phyloP scores from a whole-genome alignment of 306 rosid genomes.

The Dalbergia cultrata region DNA sequence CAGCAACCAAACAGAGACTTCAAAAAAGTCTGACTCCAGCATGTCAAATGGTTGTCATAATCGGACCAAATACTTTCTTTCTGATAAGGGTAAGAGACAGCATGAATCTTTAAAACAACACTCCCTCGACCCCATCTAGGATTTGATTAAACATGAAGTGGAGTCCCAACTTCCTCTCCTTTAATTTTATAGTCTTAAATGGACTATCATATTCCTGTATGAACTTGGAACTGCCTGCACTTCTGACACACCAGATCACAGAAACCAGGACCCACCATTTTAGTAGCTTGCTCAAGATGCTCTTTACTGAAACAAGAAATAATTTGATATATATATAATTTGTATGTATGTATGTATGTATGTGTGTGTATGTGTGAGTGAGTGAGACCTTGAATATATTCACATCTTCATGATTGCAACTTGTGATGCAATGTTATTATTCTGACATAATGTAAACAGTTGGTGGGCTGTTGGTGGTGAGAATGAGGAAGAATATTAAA shows the following conservation, averaged over 20 bases:
- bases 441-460: not conserved
- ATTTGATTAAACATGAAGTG: slow-evolving; percentile 59
- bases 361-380: not conserved
- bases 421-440: not conserved
- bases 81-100: slow-evolving; percentile 65
- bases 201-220: slow-evolving; percentile 46
- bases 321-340: not conserved
- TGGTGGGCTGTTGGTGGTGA: not conserved
- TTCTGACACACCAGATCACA: not conserved
- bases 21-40: slow-evolving; percentile 35
- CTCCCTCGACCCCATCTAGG: slow-evolving; percentile 66
- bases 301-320: not conserved
- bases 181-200: slow-evolving; percentile 43
- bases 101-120: slow-evolving; percentile 78
- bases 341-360: not conserved
- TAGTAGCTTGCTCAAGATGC: slow-evolving; percentile 23
- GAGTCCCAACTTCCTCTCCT: slow-evolving; percentile 35
- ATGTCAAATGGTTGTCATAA: slow-evolving; percentile 61
- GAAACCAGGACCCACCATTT: slow-evolving; percentile 51
- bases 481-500: not conserved
- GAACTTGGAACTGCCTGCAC: not conserved
- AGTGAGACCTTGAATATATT: not conserved
- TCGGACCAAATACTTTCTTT: slow-evolving; percentile 68
- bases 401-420: not conserved
- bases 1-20: slow-evolving; percentile 48